phyloP scores from a whole-genome alignment of 306 rosid genomes.

The Ceratonia siliqua region DNA sequence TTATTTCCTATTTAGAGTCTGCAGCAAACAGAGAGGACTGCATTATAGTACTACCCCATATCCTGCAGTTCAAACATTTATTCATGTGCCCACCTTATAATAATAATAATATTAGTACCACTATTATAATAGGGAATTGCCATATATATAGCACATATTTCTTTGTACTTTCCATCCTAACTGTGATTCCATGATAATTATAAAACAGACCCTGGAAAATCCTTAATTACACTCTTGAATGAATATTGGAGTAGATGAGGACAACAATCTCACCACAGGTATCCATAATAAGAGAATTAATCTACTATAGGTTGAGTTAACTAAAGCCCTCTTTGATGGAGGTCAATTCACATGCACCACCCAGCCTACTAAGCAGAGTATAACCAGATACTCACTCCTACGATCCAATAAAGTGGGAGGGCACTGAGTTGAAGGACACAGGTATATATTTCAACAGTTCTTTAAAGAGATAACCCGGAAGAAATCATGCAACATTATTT shows the following conservation, averaged over 20 bases:
- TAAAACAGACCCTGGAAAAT: not conserved
- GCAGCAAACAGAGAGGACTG: too few relatives aligned
- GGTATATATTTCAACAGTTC: slow-evolving; percentile 44
- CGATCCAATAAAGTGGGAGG: slow-evolving; percentile 5
- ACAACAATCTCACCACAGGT: not conserved
- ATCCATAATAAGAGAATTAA: slow-evolving; percentile 2
- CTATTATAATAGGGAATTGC: not conserved
- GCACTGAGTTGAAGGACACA: slow-evolving; percentile 37
- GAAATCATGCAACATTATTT: slow-evolving; percentile 86
- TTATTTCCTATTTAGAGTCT: too few relatives aligned
- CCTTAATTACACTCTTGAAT: not conserved
- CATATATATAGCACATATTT: not conserved
- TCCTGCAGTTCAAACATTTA: not conserved
- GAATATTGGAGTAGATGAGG: not conserved
- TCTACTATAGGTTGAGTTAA: not conserved
- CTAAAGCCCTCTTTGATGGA: slow-evolving; percentile 17
- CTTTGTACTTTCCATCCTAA: not conserved
- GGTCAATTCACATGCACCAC: slow-evolving; percentile 16
- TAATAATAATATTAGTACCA: too few relatives aligned
- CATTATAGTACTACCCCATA: not conserved
- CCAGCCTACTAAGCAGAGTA: not conserved
- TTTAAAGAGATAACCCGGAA: slow-evolving; percentile 48
- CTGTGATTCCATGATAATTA: not conserved
- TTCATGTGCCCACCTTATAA: not conserved
- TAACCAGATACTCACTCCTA: slow-evolving; percentile 15